phyloP scores from a whole-genome alignment of 768 basidiomycete species.

The Leccinellum albellum region DNA sequence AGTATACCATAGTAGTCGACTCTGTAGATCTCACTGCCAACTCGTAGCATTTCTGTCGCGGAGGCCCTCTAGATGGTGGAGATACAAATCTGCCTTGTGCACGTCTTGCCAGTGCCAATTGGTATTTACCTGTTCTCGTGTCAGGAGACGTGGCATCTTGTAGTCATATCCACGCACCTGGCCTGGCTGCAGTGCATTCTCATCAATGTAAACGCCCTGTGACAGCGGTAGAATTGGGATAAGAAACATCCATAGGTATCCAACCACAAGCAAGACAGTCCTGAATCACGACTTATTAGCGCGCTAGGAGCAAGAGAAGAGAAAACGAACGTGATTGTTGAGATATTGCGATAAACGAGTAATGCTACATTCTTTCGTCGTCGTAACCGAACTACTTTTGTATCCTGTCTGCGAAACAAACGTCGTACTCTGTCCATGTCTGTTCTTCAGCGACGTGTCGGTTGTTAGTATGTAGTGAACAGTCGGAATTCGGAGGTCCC shows the following conservation, averaged over 20 bases:
- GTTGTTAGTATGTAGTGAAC: not conserved
- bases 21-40: slow-evolving; percentile 56
- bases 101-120: slow-evolving; percentile 93
- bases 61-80: slow-evolving; percentile 63
- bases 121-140: slow-evolving; percentile 67
- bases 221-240: slow-evolving; percentile 67
- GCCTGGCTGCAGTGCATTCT: slow-evolving; percentile 91
- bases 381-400: slow-evolving; percentile 42
- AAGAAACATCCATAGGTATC: slow-evolving; percentile 80
- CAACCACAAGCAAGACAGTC: slow-evolving; percentile 52
- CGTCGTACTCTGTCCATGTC: slow-evolving; percentile 23
- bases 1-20: not conserved
- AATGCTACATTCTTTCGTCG: slow-evolving; percentile 39
- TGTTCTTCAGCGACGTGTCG: not conserved
- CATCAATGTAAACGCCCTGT: slow-evolving; percentile 79
- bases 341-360: slow-evolving; percentile 32
- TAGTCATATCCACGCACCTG: slow-evolving; percentile 50
- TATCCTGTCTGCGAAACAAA: slow-evolving; percentile 21
- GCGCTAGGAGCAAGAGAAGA: not conserved
- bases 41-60: slow-evolving; percentile 62
- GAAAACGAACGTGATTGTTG: slow-evolving; percentile 28
- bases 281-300: slow-evolving; percentile 34
- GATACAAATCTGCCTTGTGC: slow-evolving; percentile 76
- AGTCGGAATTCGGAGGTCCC: slow-evolving; percentile 23
- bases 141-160: not conserved